Percentiles rank a stretch among this genome's conserved stretches.
phyloP scores from a whole-genome alignment of 1,284 basidiomycete genomes.

The Rhodotorula sp. region DNA sequence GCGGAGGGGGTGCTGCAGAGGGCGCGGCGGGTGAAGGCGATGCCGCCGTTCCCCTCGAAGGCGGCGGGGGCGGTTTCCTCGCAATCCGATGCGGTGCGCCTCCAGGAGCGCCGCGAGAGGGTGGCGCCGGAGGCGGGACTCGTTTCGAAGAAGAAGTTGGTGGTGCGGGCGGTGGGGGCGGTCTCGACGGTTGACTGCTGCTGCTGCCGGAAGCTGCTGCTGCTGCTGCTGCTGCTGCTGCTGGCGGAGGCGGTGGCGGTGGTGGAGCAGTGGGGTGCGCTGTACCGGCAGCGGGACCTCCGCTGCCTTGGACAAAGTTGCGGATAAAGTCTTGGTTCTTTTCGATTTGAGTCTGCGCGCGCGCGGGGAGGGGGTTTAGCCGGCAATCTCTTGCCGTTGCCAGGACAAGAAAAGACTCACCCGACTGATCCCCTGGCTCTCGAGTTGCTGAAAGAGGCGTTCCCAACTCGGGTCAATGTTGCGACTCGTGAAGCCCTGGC shows the following conservation, averaged over 20 bases:
- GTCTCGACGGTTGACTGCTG: not conserved
- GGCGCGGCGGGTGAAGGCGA: constrained; percentile 15
- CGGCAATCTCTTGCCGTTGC: no score
- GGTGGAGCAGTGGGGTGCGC: not conserved
- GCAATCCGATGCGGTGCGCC: constrained; percentile 13
- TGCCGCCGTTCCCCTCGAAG: constrained; percentile 21
- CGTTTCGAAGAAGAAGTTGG: constrained; percentile 14
- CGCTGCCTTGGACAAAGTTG: constrained; percentile 41
- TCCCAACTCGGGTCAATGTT: constrained; percentile 95
- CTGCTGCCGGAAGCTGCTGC: not conserved
- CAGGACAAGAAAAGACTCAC: constrained; percentile 9
- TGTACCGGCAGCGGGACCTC: constrained; percentile 25
- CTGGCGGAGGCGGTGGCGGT: constrained; percentile 4
- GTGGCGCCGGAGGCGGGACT: constrained; percentile 32
- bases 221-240: not conserved
- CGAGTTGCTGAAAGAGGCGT: constrained; percentile 69
- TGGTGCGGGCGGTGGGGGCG: constrained; percentile 18
- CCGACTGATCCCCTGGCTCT: constrained; percentile 64
- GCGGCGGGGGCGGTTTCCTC: constrained; percentile 34
- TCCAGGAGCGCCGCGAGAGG: constrained; percentile 16
- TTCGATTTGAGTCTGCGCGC: constrained; percentile 33
- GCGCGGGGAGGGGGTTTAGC: no score
- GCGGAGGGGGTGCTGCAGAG: constrained; percentile 10
- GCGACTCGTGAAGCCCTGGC: constrained; percentile 78
- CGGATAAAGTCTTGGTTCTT: constrained; percentile 41